phyloP scores from a whole-genome alignment of 306 rosid species.

The Vicia faba region DNA sequence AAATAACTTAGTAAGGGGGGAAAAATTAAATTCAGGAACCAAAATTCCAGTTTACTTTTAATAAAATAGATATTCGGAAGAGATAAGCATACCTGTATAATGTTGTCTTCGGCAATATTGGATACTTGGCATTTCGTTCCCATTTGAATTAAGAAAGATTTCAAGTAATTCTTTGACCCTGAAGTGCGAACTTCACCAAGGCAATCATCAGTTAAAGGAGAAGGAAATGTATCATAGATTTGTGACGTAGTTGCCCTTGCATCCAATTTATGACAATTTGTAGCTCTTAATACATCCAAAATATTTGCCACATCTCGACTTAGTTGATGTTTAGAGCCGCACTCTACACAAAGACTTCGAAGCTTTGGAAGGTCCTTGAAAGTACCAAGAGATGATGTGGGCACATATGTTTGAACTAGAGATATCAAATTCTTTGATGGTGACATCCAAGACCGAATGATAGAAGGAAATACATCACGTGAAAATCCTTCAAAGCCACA shows the following conservation, averaged over 20 bases:
- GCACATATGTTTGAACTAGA: neutral
- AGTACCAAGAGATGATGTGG: neutral
- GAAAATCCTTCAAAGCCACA: slow-evolving; percentile 15
- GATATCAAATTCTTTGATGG: slow-evolving; percentile 5
- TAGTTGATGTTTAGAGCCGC: neutral
- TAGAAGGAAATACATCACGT: slow-evolving; percentile 10
- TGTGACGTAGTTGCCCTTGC: neutral
- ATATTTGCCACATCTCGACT: neutral
- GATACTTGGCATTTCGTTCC: slow-evolving; percentile 6
- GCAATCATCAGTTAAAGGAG: neutral
- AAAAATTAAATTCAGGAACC: neutral
- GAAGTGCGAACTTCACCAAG: neutral
- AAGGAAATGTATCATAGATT: neutral
- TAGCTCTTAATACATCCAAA: neutral
- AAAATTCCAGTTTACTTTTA: neutral
- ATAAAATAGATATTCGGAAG: neutral
- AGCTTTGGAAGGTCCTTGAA: slow-evolving; percentile 7
- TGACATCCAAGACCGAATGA: slow-evolving; percentile 18
- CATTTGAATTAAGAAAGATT: slow-evolving; percentile 4
- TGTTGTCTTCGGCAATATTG: neutral
- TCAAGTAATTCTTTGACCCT: neutral
- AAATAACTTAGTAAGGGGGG: too few species aligned
- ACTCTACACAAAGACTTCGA: slow-evolving; percentile 3
- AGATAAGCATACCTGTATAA: neutral
- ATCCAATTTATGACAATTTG: neutral